Conservation (phyloP, 2,329 filamentous ascomycete genomes). For the Hypoxylon sp. region DNA sequence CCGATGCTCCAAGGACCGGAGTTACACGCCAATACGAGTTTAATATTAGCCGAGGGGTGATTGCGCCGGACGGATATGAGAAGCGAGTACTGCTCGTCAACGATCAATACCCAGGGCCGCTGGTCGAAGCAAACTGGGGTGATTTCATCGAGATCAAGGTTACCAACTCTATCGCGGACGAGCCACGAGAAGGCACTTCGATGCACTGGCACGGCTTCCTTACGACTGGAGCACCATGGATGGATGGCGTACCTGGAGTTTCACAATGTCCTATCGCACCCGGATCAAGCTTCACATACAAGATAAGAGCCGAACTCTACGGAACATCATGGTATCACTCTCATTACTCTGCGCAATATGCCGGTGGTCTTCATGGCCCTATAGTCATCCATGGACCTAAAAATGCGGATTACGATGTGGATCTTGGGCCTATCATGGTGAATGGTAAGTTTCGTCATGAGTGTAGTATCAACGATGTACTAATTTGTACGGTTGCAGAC, state of each 20-base stretch:
- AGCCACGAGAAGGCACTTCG: conserved; percentile 50
- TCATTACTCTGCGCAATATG: conserved; percentile 67
- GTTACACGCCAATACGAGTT: conserved; percentile 65
- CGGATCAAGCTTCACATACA: conserved; percentile 63
- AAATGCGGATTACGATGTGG: conserved; percentile 65
- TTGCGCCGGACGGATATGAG: conserved; percentile 66
- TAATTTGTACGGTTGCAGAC: conserved; percentile 50
- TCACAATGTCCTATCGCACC: conserved; percentile 74
- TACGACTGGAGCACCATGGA: conserved; percentile 58
- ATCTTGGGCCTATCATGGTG: conserved; percentile 64
- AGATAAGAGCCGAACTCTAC: conserved; percentile 62
- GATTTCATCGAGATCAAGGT: conserved; percentile 49
- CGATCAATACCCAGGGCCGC: conserved; percentile 63
- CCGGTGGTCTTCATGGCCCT: conserved; percentile 67
- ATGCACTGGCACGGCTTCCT: conserved; percentile 65
- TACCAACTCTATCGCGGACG: conserved; percentile 43
- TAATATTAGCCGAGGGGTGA: conserved; percentile 57
- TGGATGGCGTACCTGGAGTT: conserved; percentile 62
- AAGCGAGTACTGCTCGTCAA: conserved; percentile 55
- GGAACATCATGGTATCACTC: conserved; percentile 68
- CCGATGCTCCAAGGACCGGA: conserved; percentile 59
- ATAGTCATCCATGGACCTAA: conserved; percentile 68
- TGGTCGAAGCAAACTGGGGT: conserved; percentile 59
- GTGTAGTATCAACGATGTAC: background rate
- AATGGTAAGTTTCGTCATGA: conserved; percentile 46